A percentile compares a stretch with the other conserved stretches of the same genome.
Conservation (phyloP, 192 early-diverging fungal genomes). For the Coemansia aciculifera region DNA sequence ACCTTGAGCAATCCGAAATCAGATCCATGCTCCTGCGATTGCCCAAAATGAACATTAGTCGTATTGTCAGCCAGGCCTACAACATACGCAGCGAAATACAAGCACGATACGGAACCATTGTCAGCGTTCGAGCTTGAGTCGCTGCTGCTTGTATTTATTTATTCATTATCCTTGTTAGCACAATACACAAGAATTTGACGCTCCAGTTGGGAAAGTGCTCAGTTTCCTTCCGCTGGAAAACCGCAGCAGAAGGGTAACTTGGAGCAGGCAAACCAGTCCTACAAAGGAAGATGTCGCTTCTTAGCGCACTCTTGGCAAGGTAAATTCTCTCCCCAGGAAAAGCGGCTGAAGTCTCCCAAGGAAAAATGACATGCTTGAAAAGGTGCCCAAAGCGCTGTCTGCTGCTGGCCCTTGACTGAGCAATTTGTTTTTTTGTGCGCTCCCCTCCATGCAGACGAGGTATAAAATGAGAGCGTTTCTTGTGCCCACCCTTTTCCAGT, state of each 20-base stretch:
- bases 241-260: neutral
- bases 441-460: too few relatives aligned
- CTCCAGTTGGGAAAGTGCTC: neutral
- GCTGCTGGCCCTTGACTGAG: neutral
- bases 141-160: neutral
- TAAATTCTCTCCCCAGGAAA: neutral
- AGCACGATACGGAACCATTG: conserved; percentile 52
- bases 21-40: conserved; percentile 77
- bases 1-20: conserved; percentile 90
- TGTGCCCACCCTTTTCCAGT: neutral
- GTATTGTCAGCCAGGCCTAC: conserved; percentile 68
- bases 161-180: neutral
- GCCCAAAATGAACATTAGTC: conserved; percentile 69
- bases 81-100: conserved; percentile 70
- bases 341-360: neutral
- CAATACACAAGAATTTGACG: neutral
- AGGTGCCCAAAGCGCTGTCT: neutral
- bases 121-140: conserved; percentile 2
- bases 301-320: neutral
- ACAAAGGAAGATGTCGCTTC: neutral
- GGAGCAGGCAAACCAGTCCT: neutral
- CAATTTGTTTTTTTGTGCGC: neutral
- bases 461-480: neutral
- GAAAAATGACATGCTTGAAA: neutral
- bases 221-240: neutral